These are phyloP conservation scores for Puccinia sorghi DNA, from an alignment of 1,284 basidiomycete species.

Conservation along the genomic window DNA sequence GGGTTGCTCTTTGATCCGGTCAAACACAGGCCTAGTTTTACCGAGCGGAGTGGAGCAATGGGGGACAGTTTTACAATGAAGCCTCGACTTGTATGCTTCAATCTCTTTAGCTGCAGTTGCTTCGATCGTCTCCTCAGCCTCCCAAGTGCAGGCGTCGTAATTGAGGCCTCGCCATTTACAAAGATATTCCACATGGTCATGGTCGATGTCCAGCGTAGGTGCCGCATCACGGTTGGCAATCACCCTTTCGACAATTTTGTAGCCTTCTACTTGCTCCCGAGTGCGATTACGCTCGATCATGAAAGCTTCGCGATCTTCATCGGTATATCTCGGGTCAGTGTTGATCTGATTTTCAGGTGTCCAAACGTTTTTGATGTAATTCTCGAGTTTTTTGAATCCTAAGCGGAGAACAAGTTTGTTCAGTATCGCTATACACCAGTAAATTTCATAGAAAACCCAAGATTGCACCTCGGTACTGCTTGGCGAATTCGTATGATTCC, in stretches of 20 bases:
- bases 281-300: conserved; percentile 82
- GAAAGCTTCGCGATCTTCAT: conserved; percentile 81
- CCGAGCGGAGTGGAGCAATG: conserved; percentile 78
- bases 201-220: conserved; percentile 64
- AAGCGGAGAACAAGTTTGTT: background rate
- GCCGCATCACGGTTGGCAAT: conserved; percentile 75
- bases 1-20: conserved; percentile 85
- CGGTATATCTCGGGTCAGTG: conserved; percentile 68
- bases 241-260: conserved; percentile 88
- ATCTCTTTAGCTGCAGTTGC: conserved; percentile 67
- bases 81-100: conserved; percentile 75
- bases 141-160: conserved; percentile 97
- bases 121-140: conserved; percentile 63
- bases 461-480: conserved; percentile 82
- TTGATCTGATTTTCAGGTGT: conserved; percentile 72
- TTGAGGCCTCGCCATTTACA: conserved; percentile 96
- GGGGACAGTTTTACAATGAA: conserved; percentile 78
- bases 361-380: conserved; percentile 86
- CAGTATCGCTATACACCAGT: conserved; percentile 66
- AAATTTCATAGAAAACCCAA: conserved; percentile 72
- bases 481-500: conserved; percentile 43
- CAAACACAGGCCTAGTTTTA: conserved; percentile 75
- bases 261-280: conserved; percentile 84
- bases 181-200: conserved; percentile 75
- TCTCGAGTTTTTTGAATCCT: conserved; percentile 95